These are phyloP conservation scores for Aspergillus latus DNA, from an alignment of 2,329 filamentous ascomycete species.

Conservation along the genomic window DNA sequence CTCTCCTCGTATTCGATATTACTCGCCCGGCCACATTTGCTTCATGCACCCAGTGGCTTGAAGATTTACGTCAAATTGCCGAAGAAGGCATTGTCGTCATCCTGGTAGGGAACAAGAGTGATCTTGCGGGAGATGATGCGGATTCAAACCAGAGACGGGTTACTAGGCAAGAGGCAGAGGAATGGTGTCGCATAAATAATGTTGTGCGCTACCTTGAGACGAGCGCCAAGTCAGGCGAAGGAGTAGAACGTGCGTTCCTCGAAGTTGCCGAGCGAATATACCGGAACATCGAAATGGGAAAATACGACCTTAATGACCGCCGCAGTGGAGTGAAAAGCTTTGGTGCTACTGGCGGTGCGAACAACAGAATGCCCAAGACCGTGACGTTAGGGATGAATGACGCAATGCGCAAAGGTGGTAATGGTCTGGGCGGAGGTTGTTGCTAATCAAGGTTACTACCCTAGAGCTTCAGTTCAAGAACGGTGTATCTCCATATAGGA, in stretches of 20 bases:
- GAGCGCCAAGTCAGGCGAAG: conserved; percentile 90
- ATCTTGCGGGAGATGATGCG: conserved; percentile 62
- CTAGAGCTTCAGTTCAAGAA: background rate
- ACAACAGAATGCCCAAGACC: conserved; percentile 38
- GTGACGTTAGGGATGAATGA: conserved; percentile 49
- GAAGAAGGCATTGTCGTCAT: conserved; percentile 95
- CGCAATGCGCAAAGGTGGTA: conserved; percentile 45
- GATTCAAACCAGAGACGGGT: conserved; percentile 67
- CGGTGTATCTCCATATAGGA: background rate
- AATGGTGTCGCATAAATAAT: conserved; percentile 82
- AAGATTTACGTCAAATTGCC: conserved; percentile 90
- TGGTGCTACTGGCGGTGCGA: conserved; percentile 41
- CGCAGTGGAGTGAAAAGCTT: conserved; percentile 81
- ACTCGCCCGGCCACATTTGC: conserved; percentile 79
- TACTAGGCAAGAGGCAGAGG: conserved; percentile 76
- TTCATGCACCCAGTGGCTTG: conserved; percentile 88
- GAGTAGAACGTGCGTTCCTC: conserved; percentile 89
- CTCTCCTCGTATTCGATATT: conserved; percentile 92
- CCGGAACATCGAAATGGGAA: conserved; percentile 91
- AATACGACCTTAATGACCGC: conserved; percentile 90
- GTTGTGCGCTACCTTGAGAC: conserved; percentile 95
- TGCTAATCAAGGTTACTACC: conserved; percentile 28
- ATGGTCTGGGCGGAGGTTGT: conserved; percentile 38
- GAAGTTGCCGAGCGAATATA: conserved; percentile 94
- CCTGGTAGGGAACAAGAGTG: conserved; percentile 91